phyloP scores from a whole-genome alignment of 805 yeast genomes.

The Nakazawaea anatomiae region DNA sequence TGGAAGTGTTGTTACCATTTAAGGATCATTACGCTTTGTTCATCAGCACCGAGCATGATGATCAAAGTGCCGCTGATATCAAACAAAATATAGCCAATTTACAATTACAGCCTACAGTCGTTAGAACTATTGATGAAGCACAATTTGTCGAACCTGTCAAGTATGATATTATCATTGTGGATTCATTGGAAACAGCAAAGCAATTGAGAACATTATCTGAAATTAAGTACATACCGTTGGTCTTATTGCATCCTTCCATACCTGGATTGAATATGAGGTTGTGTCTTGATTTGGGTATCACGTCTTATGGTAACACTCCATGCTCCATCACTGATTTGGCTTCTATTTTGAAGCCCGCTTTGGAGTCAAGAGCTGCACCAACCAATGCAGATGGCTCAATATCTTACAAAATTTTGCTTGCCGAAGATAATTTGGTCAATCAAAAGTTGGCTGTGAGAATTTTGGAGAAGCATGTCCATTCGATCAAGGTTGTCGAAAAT shows the following conservation, averaged over 20 bases:
- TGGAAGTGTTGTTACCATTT: slow-evolving; percentile 69
- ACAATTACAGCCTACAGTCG: slow-evolving; percentile 58
- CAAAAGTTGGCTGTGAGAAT: slow-evolving; percentile 84
- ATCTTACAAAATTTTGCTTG: slow-evolving; percentile 68
- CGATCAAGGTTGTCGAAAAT: slow-evolving; percentile 79
- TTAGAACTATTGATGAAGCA: slow-evolving; percentile 51
- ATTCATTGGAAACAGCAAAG: slow-evolving; percentile 69
- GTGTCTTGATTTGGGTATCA: slow-evolving; percentile 80
- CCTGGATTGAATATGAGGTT: slow-evolving; percentile 75
- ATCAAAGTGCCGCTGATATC: slow-evolving; percentile 44
- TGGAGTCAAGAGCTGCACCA: slow-evolving; percentile 77
- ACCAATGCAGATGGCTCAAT: slow-evolving; percentile 74
- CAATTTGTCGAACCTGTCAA: slow-evolving; percentile 49
- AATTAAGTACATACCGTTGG: slow-evolving; percentile 81
- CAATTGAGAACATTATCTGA: slow-evolving; percentile 64
- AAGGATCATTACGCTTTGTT: slow-evolving; percentile 64
- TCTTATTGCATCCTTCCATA: slow-evolving; percentile 66
- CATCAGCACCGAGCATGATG: slow-evolving; percentile 58
- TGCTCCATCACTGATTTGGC: slow-evolving; percentile 79
- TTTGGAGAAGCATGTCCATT: slow-evolving; percentile 79
- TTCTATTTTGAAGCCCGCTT: slow-evolving; percentile 76
- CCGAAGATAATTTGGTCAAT: slow-evolving; percentile 84
- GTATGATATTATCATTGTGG: slow-evolving; percentile 79
- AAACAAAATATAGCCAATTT: slow-evolving; percentile 44
- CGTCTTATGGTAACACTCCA: slow-evolving; percentile 85